phyloP scores from a whole-genome alignment of 1,284 basidiomycete genomes.

The Boletus smithii region DNA sequence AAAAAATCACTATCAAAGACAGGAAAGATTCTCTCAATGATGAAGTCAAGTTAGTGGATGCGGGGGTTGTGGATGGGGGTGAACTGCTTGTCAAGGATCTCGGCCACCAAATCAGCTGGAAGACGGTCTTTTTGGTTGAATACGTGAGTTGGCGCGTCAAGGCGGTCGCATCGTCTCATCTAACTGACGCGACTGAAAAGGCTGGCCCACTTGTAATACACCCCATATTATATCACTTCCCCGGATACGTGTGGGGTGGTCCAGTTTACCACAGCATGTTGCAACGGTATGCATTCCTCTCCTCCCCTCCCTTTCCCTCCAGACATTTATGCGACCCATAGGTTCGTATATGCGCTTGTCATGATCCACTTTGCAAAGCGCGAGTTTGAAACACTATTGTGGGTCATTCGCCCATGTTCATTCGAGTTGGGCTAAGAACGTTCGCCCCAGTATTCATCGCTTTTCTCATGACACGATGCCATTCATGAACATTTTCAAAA shows the following conservation, averaged over 20 bases:
- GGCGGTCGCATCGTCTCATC: background rate
- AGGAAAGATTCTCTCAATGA: constrained; percentile 63
- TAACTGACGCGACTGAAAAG: constrained; percentile 40
- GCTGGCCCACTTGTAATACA: constrained; percentile 89
- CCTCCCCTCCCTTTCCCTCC: background rate
- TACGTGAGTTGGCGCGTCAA: constrained; percentile 57
- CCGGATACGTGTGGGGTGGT: constrained; percentile 64
- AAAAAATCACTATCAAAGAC: constrained; percentile 66
- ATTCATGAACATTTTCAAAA: constrained; percentile 82
- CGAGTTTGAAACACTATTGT: constrained; percentile 92
- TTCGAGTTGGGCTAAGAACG: background rate
- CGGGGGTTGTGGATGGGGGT: constrained; percentile 54
- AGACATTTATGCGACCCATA: constrained; percentile 33
- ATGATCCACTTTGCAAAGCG: constrained; percentile 91
- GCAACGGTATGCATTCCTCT: constrained; percentile 58
- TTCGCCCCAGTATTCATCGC: constrained; percentile 69
- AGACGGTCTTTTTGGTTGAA: constrained; percentile 84
- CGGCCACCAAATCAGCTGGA: constrained; percentile 85
- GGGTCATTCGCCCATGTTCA: constrained; percentile 24
- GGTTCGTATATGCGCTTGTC: constrained; percentile 76
- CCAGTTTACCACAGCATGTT: constrained; percentile 70
- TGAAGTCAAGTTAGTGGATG: constrained; percentile 55
- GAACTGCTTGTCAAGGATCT: constrained; percentile 82
- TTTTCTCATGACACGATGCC: constrained; percentile 98
- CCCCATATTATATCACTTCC: constrained; percentile 79